A percentile compares a stretch with the other conserved stretches of the same genome.
Evolutionary conservation across 2,329 filamentous ascomycete genomes (phyloP).

Genomic region (Dichotomopilus funicola): DNA sequence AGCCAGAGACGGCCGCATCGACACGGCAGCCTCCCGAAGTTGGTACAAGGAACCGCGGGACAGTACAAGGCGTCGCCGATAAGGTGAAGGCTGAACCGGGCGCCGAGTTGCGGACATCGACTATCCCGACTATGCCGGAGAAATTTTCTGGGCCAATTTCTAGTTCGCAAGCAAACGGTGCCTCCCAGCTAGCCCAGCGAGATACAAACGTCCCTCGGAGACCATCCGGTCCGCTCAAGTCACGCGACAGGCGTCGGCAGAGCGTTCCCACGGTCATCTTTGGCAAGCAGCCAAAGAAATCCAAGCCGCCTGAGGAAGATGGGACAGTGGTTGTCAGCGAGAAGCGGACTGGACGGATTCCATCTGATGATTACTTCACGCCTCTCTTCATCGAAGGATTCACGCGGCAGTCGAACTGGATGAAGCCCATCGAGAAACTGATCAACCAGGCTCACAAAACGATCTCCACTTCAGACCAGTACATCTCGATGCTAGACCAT

Average conservation of each 20-base stretch:
- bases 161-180: too few species aligned
- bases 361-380: slow-evolving; percentile 58
- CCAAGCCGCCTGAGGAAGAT: slow-evolving; percentile 32
- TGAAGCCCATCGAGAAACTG: slow-evolving; percentile 62
- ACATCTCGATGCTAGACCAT: slow-evolving; percentile 75
- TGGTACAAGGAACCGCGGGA: not conserved
- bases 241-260: slow-evolving; percentile 53
- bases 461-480: slow-evolving; percentile 75
- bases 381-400: slow-evolving; percentile 56
- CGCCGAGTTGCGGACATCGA: not conserved
- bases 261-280: slow-evolving; percentile 73
- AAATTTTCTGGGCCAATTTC: too few species aligned
- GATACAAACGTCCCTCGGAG: not conserved
- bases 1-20: not conserved
- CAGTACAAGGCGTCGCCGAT: too few species aligned
- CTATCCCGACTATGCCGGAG: too few species aligned
- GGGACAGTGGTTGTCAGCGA: slow-evolving; percentile 38
- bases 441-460: slow-evolving; percentile 83
- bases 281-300: slow-evolving; percentile 54
- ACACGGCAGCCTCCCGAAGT: not conserved
- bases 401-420: slow-evolving; percentile 49
- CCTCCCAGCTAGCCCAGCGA: too few species aligned
- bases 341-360: slow-evolving; percentile 37
- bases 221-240: slow-evolving; percentile 27
- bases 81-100: too few species aligned